These are phyloP conservation scores for Calonectria hongkongensis DNA, from an alignment of 2,329 filamentous ascomycete species.

Conservation along the genomic window DNA sequence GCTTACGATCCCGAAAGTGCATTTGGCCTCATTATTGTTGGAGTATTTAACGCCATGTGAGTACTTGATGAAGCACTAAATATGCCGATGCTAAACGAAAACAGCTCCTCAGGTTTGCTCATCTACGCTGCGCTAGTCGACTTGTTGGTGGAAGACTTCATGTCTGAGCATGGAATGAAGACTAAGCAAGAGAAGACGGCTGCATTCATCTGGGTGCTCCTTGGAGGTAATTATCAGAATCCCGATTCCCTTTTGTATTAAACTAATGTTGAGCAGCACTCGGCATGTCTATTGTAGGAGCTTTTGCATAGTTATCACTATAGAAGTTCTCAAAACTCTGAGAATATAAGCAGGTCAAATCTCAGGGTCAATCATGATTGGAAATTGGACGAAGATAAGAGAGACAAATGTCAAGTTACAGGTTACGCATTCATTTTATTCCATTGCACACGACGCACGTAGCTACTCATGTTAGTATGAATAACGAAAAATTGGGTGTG, in stretches of 20 bases:
- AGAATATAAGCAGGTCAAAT: background rate
- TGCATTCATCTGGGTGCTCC: conserved; percentile 71
- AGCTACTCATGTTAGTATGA: background rate
- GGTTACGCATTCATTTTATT: background rate
- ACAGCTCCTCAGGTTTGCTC: conserved; percentile 75
- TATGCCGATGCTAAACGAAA: background rate
- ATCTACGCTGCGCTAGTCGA: conserved; percentile 79
- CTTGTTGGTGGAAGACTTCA: conserved; percentile 78
- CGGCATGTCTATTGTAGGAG: conserved; percentile 60
- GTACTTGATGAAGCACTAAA: conserved; percentile 31
- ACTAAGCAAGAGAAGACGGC: conserved; percentile 71
- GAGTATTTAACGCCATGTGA: conserved; percentile 79
- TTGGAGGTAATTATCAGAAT: conserved; percentile 65
- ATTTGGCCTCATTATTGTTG: conserved; percentile 78
- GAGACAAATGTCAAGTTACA: background rate
- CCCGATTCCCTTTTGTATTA: background rate
- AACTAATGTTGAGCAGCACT: conserved; percentile 46
- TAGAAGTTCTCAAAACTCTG: too few species aligned
- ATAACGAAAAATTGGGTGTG: background rate
- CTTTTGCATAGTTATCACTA: conserved; percentile 53
- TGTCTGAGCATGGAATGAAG: conserved; percentile 74
- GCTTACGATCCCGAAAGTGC: conserved; percentile 78
- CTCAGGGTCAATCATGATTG: background rate
- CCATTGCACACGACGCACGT: background rate
- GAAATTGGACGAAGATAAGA: background rate